Percentiles rank a stretch among this genome's conserved stretches.
These are phyloP conservation scores for Leccinum arenicola DNA, from an alignment of 768 basidiomycete species.

Conservation along the genomic window DNA sequence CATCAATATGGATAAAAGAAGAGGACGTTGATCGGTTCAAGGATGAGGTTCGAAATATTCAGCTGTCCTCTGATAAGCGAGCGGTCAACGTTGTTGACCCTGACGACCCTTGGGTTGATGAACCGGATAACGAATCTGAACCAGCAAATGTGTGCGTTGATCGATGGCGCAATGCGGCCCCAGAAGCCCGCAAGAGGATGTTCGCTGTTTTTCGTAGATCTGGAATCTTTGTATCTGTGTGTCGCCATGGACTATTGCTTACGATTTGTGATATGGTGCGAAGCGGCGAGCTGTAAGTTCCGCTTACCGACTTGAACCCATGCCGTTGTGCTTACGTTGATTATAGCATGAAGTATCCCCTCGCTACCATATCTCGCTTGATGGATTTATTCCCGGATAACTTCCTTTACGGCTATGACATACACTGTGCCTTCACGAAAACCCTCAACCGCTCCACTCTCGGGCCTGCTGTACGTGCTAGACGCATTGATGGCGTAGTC, in stretches of 20 bases:
- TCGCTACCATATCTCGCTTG: background rate
- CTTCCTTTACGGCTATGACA: background rate
- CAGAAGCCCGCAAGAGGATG: background rate
- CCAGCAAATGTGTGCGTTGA: background rate
- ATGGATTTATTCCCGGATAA: background rate
- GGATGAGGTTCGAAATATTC: background rate
- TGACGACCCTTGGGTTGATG: background rate
- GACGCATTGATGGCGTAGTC: no score
- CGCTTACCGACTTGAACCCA: no score
- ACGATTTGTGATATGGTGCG: no score
- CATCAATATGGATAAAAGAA: background rate
- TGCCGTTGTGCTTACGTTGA: background rate
- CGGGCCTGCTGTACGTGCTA: no score
- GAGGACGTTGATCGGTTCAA: background rate
- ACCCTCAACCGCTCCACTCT: no score
- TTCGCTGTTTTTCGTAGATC: background rate
- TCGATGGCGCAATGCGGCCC: background rate
- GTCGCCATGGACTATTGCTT: background rate
- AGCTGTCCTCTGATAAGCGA: background rate
- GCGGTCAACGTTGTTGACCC: background rate
- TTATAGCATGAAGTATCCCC: background rate
- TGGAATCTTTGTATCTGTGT: background rate
- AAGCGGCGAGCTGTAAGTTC: no score
- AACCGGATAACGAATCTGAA: background rate
- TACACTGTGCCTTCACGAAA: background rate